These are phyloP conservation scores for Podochytrium sp. DNA, from an alignment of 192 early-diverging fungal genomes.

Conservation along the genomic window DNA sequence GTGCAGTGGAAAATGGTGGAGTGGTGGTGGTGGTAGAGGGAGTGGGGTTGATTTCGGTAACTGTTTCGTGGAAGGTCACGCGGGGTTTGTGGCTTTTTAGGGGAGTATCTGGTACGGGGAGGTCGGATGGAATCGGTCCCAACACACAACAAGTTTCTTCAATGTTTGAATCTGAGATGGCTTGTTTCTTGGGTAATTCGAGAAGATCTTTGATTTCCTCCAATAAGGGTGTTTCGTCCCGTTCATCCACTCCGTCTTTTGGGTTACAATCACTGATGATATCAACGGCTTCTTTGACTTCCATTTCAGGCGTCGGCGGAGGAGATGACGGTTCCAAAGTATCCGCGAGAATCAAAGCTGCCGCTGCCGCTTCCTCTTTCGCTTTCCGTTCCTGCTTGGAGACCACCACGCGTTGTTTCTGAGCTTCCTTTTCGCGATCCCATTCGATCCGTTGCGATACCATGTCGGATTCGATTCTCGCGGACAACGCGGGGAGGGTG, in stretches of 20 bases:
- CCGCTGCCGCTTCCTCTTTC: background rate
- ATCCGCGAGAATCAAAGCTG: background rate
- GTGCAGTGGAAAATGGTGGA: background rate
- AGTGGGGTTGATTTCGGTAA: background rate
- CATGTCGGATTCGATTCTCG: constrained; percentile 3
- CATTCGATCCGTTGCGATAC: constrained; percentile 5
- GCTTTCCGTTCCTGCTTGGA: background rate
- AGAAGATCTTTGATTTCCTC: background rate
- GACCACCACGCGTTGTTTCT: constrained; percentile 13
- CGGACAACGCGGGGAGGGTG: background rate
- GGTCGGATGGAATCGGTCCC: background rate
- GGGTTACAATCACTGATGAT: background rate
- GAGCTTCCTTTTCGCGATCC: constrained; percentile 7
- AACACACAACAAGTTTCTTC: background rate
- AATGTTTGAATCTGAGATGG: background rate
- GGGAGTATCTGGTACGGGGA: background rate
- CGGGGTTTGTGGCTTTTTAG: background rate
- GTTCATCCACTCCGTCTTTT: background rate
- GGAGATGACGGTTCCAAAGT: no score
- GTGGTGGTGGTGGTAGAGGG: background rate
- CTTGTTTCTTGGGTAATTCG: background rate
- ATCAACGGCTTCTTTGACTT: background rate
- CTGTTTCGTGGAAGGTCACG: background rate
- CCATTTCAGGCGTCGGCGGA: no score
- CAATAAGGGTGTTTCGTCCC: background rate